Evolutionary conservation across 805 yeast genomes (phyloP), one percentile per base, ranked within the genome.

Genomic region (Yarrowia sp.): DNA sequence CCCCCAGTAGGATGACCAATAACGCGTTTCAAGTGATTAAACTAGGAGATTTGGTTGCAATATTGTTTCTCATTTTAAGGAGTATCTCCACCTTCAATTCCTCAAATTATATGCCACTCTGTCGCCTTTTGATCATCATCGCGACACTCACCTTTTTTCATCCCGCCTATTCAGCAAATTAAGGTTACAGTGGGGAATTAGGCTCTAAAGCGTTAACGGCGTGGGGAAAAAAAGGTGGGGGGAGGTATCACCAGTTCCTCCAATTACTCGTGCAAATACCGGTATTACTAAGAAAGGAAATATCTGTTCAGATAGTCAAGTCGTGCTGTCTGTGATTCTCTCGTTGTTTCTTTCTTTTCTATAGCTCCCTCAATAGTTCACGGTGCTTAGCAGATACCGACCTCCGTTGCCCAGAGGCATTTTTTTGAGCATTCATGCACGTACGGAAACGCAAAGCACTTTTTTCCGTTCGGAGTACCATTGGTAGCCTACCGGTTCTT

Each of bases 181-280:
- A 7, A 48, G 54, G 54, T 48, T 48, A 3, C 54, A 32, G 54
- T 16, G 54, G 54, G 54, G 38, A 21, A 32, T 28, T 48, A 48
- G 54, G 54, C 54, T 48, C 54, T 48, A 48, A 46, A 32, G 54
- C 21, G 54, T 32, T 48, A 48, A 48, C 54, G 54, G 54, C 54
- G 54, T 32, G 54, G 54, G 54, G 54, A 32, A 48, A n/a, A n/a
- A n/a, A 32, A 19, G 54, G 54, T 32, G 54, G 54, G 54, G 54
- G 17, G 4, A 17, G 14, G 1, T 6, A 10, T 7, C 40, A 36
- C 21, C n/a, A n/a, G n/a, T n/a, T n/a, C n/a, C n/a, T n/a, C n/a
- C n/a, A n/a, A n/a, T n/a, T n/a, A n/a, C n/a, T n/a, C n/a, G n/a
- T n/a, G n/a, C n/a, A n/a, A n/a, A n/a, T n/a, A n/a, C n/a, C n/a